phyloP scores from a whole-genome alignment of 2,329 filamentous ascomycete species.

The Sporothrix variecibatus region DNA sequence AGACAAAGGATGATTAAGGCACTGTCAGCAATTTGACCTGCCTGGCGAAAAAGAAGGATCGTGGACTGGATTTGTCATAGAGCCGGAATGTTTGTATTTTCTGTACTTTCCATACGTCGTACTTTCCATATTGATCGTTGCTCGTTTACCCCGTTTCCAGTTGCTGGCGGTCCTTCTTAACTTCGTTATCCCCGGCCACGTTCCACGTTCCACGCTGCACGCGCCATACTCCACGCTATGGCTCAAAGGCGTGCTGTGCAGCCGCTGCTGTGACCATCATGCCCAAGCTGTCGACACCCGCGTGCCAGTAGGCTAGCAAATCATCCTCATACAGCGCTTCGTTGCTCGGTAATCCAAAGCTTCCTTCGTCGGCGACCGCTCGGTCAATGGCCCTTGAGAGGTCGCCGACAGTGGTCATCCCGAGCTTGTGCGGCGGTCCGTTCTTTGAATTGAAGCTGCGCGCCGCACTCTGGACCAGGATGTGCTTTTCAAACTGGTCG shows the following conservation, averaged over 20 bases:
- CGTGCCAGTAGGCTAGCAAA: conserved; percentile 28
- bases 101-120: not conserved
- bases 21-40: no score
- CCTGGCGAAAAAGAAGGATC: no score
- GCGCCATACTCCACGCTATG: not conserved
- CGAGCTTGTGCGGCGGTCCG: not conserved
- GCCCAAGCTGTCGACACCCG: conserved; percentile 26
- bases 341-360: not conserved
- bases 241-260: not conserved
- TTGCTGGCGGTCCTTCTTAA: not conserved
- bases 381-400: not conserved
- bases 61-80: not conserved
- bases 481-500: conserved; percentile 4
- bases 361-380: not conserved
- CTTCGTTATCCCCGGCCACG: not conserved
- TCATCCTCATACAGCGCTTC: conserved; percentile 13
- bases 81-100: not conserved
- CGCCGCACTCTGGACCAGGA: not conserved
- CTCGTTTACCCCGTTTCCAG: not conserved
- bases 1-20: not conserved
- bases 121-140: no score
- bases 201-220: no score
- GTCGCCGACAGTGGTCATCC: not conserved
- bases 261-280: conserved; percentile 27
- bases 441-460: not conserved